Evolutionary conservation across 1,284 basidiomycete genomes (phyloP).

Genomic region (Microbotryum silenes-acaulis): DNA sequence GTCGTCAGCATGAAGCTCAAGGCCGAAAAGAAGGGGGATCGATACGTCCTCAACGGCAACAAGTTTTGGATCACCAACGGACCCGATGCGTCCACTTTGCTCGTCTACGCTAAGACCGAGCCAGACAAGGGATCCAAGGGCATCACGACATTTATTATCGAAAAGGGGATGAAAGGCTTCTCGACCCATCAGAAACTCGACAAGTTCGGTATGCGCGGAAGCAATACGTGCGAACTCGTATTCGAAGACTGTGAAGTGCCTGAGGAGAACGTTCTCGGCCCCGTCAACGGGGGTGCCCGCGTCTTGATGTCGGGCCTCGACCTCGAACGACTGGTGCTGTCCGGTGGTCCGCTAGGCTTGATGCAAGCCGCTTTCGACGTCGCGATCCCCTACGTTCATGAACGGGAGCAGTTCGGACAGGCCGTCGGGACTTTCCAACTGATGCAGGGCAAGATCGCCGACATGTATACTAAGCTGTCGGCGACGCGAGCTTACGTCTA

Average conservation of each 20-base stretch:
- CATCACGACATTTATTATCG: constrained; percentile 86
- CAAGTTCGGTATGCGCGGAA: constrained; percentile 94
- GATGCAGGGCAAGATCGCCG: constrained; percentile 75
- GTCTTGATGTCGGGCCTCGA: constrained; percentile 94
- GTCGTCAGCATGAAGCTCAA: constrained; percentile 82
- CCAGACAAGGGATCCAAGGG: constrained; percentile 73
- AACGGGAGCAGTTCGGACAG: constrained; percentile 80
- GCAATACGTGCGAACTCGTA: constrained; percentile 86
- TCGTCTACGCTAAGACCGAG: constrained; percentile 86
- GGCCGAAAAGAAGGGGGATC: constrained; percentile 65
- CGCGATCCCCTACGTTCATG: constrained; percentile 79
- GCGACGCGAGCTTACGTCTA: constrained; percentile 87
- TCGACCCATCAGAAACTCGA: constrained; percentile 83
- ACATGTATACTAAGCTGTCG: constrained; percentile 92
- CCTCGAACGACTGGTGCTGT: constrained; percentile 81
- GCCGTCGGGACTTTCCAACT: constrained; percentile 86
- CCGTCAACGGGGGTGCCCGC: constrained; percentile 66
- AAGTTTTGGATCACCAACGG: constrained; percentile 99
- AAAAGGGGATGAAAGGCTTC: constrained; percentile 73
- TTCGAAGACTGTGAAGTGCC: constrained; percentile 87
- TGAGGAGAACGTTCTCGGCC: constrained; percentile 75
- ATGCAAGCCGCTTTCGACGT: constrained; percentile 83
- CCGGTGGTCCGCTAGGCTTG: constrained; percentile 70
- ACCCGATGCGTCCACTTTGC: constrained; percentile 75
- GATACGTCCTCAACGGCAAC: constrained; percentile 74